Percentiles rank a stretch among this genome's conserved stretches.
phyloP scores from a whole-genome alignment of 495 filamentous ascomycete species.

The Aeminium ludgeri region DNA sequence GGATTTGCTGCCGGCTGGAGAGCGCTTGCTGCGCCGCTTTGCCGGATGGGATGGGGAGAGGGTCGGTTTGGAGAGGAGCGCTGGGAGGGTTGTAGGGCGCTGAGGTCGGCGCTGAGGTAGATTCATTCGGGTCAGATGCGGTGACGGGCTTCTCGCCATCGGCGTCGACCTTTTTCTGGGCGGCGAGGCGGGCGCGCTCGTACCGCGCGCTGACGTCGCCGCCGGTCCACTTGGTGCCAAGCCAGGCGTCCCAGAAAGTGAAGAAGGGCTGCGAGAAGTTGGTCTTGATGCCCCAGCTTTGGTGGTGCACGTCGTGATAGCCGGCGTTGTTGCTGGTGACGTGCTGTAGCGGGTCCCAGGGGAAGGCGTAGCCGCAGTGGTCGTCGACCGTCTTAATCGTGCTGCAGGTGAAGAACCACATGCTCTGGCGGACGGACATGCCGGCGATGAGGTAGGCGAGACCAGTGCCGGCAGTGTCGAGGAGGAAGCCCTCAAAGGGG shows the following conservation, averaged over 20 bases:
- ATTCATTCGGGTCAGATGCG: background rate
- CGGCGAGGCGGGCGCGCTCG: slow-evolving; percentile 23
- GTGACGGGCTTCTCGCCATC: slow-evolving; percentile 12
- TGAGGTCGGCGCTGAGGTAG: background rate
- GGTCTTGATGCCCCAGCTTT: slow-evolving; percentile 93
- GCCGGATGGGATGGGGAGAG: slow-evolving; percentile 7
- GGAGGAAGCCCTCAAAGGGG: slow-evolving; percentile 76
- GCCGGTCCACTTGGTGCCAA: slow-evolving; percentile 60
- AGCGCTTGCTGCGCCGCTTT: slow-evolving; percentile 19
- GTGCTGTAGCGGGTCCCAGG: slow-evolving; percentile 85
- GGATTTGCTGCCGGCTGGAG: slow-evolving; percentile 14
- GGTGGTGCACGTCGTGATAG: slow-evolving; percentile 96
- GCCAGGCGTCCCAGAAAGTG: slow-evolving; percentile 62
- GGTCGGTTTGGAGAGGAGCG: slow-evolving; percentile 1
- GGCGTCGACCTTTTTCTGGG: slow-evolving; percentile 20
- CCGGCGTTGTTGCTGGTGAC: slow-evolving; percentile 82
- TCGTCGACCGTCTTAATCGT: slow-evolving; percentile 95
- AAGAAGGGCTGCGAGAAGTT: slow-evolving; percentile 70
- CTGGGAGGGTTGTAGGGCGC: slow-evolving; percentile 3
- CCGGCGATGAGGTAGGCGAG: slow-evolving; percentile 61
- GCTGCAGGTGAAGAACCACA: slow-evolving; percentile 68
- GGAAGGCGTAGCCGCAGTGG: slow-evolving; percentile 89
- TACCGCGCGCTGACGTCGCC: slow-evolving; percentile 36
- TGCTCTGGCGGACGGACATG: slow-evolving; percentile 62
- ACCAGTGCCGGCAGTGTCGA: slow-evolving; percentile 76